Percentiles rank a stretch among this genome's conserved stretches.
Conservation (phyloP, 345 rosid genomes). For the Rubroshorea leprosula region DNA sequence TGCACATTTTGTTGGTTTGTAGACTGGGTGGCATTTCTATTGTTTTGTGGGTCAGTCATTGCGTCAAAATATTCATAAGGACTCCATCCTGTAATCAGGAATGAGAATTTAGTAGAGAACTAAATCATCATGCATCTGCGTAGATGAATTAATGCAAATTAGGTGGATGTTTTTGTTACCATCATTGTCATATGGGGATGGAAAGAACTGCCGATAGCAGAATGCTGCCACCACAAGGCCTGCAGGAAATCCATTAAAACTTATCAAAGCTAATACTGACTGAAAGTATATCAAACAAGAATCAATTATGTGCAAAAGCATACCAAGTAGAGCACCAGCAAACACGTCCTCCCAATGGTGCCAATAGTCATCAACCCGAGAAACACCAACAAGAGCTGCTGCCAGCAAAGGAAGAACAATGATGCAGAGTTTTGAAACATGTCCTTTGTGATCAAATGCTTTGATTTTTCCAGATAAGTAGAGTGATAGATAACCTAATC, state of each 20-base stretch:
- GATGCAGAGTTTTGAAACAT: constrained; percentile 70
- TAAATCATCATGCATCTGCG: too few species aligned
- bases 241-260: too few species aligned
- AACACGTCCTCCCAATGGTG: constrained; percentile 94
- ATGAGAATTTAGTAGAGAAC: neutral
- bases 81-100: neutral
- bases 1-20: neutral
- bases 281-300: too few species aligned
- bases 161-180: too few species aligned
- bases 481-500: constrained; percentile 62
- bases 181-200: neutral
- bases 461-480: constrained; percentile 70
- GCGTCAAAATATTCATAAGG: neutral
- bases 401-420: constrained; percentile 53
- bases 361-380: constrained; percentile 13
- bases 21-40: neutral
- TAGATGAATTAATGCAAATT: too few species aligned
- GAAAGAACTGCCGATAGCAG: neutral
- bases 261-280: too few species aligned
- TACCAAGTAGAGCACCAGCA: constrained; percentile 73
- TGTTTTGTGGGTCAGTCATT: neutral
- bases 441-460: constrained; percentile 68
- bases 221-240: neutral
- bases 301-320: too few species aligned
- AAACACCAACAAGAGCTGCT: constrained; percentile 28